Evolutionary conservation across 2,329 filamentous ascomycete species (phyloP).

Genomic region (Trichophyton simii): DNA sequence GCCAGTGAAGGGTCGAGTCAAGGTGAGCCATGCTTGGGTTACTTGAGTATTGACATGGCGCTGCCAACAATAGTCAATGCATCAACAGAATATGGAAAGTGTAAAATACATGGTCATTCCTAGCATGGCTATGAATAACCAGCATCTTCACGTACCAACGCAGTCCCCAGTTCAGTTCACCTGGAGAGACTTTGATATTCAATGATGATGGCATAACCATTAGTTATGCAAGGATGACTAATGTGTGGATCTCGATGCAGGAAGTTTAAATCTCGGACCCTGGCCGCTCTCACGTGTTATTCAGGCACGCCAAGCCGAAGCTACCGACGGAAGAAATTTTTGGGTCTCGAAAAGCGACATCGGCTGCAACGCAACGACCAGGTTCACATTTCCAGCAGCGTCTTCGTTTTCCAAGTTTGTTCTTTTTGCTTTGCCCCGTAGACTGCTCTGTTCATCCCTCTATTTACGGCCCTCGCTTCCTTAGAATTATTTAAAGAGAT

Average conservation of each 20-base stretch:
- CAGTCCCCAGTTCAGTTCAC: no score
- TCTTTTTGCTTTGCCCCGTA: background rate
- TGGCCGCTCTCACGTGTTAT: background rate
- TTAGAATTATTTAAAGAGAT: background rate
- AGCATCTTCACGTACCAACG: background rate
- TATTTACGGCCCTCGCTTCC: background rate
- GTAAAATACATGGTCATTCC: background rate
- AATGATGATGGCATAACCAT: background rate
- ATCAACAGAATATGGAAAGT: background rate
- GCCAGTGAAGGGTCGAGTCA: background rate
- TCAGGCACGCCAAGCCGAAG: background rate
- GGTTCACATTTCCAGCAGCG: background rate
- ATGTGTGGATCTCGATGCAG: no score
- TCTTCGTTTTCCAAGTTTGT: background rate
- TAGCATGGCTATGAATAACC: background rate
- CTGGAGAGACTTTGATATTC: background rate
- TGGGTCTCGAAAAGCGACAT: background rate
- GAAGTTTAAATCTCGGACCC: background rate
- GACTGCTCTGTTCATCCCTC: background rate
- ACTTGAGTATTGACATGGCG: background rate
- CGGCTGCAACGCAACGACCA: background rate
- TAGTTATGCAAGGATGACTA: background rate
- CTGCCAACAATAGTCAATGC: background rate
- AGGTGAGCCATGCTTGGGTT: background rate
- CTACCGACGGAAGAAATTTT: background rate